Conservation (phyloP, 495 filamentous ascomycete species). For the Aspergillus sclerotiicarbonarius region DNA sequence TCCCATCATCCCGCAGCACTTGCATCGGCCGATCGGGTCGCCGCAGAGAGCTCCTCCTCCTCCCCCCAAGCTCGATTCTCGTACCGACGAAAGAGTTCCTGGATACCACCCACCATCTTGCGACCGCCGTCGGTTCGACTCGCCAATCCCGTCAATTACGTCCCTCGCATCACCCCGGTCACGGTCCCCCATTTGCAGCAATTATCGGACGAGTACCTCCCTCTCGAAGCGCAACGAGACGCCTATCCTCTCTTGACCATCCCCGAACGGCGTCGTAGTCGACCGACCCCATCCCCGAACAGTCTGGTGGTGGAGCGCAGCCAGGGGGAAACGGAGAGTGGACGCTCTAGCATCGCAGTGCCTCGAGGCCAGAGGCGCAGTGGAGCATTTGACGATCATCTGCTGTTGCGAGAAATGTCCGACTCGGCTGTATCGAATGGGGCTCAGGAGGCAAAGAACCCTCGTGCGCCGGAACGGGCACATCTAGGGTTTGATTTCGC, state of each 20-base stretch:
- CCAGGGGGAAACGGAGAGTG: slow-evolving; percentile 52
- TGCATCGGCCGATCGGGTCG: slow-evolving; percentile 16
- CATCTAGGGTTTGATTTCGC: slow-evolving; percentile 27
- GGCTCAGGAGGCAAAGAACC: slow-evolving; percentile 28
- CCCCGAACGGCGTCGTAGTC: slow-evolving; percentile 61
- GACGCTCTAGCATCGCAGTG: slow-evolving; percentile 65
- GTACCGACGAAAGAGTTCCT: slow-evolving; percentile 13
- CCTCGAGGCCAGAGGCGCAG: slow-evolving; percentile 55
- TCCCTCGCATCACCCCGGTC: slow-evolving; percentile 46
- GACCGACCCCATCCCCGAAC: slow-evolving; percentile 51
- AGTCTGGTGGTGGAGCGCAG: slow-evolving; percentile 67
- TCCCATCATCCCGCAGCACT: slow-evolving; percentile 16
- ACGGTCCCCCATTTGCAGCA: slow-evolving; percentile 28
- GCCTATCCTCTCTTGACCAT: slow-evolving; percentile 69
- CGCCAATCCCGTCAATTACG: slow-evolving; percentile 50
- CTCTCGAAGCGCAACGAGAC: slow-evolving; percentile 43
- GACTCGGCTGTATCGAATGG: slow-evolving; percentile 38
- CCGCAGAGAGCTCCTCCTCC: slow-evolving; percentile 15
- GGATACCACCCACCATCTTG: slow-evolving; percentile 22
- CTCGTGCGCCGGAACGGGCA: slow-evolving; percentile 34
- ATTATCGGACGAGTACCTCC: slow-evolving; percentile 40
- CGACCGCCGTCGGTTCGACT: slow-evolving; percentile 43
- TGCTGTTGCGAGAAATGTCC: slow-evolving; percentile 44
- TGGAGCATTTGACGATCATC: slow-evolving; percentile 30
- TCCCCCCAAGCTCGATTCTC: slow-evolving; percentile 13